Evolutionary conservation across 257 asterid genomes (phyloP).

Genomic region (Solanum ossicruentum): DNA sequence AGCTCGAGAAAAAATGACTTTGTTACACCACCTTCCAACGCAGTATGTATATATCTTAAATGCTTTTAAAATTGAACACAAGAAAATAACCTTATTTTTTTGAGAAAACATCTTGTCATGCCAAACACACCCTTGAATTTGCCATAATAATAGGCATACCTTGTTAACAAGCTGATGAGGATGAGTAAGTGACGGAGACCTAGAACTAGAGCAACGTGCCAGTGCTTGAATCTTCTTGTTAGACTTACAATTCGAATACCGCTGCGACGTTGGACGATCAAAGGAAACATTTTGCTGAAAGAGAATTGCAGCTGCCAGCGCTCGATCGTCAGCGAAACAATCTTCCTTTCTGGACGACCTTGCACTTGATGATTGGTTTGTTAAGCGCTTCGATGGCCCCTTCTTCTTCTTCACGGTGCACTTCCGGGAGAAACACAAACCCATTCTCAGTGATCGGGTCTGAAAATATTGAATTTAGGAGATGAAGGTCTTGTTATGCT

Average conservation of each 20-base stretch:
- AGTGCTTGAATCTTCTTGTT: constrained; percentile 40
- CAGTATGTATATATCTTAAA: too few species aligned
- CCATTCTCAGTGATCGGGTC: constrained; percentile 26
- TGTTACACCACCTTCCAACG: too few species aligned
- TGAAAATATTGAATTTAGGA: too few species aligned
- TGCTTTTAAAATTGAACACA: too few species aligned
- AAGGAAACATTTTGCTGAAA: constrained; percentile 59
- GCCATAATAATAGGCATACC: constrained; percentile 11
- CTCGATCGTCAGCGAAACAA: constrained; percentile 48
- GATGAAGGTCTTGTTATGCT: too few species aligned
- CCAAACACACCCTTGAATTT: too few species aligned
- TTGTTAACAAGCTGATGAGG: constrained; percentile 83
- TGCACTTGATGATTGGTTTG: constrained; percentile 36
- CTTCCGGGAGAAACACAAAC: constrained; percentile 61
- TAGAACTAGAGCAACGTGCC: constrained; percentile 78
- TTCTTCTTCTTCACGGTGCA: constrained; percentile 29
- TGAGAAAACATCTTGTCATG: too few species aligned
- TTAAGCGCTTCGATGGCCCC: constrained; percentile 27
- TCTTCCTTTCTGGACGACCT: constrained; percentile 69
- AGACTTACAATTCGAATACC: constrained; percentile 39
- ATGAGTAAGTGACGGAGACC: constrained; percentile 78
- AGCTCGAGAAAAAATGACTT: too few species aligned
- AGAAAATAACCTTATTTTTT: too few species aligned
- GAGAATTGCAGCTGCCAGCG: constrained; percentile 80
- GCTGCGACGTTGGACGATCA: constrained; percentile 72